Evolutionary conservation across 352 stramenopile genomes (phyloP), one percentile per base, ranked within the genome.

Genomic region (Phytophthora ramorum): DNA sequence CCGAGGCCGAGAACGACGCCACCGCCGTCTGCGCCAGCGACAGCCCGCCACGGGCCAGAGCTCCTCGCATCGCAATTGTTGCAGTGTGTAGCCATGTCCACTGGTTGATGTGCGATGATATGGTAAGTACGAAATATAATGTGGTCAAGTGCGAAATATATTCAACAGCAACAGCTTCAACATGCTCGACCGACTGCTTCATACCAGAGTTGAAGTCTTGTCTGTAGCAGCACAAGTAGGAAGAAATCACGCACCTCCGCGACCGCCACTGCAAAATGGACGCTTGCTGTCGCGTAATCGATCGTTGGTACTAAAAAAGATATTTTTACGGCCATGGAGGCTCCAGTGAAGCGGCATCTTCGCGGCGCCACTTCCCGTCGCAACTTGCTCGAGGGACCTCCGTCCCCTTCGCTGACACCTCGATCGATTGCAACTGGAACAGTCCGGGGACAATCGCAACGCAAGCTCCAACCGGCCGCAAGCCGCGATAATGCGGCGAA

Each of bases 11-110:
- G 58, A 95, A 95, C 64, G 89, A 76, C 48, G 80, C 78, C 41
- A 95, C 87, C 7, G 82, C 78, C 43, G 81, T 92, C 74, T 91
- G 81, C 40, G 63, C 60, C 14, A 93, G 78, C 69, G 60, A 58
- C 44, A 93, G 52, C 5, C 79, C 82, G 32, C 65, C 73, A 26
- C 66, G 71, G 37, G 65, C 56, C 44, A 92, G 58, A 41, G 76
- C 84, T 51, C 19, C 67, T 45, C 80, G 76, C 84, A 92, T 92
- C 9, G 24, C n/a, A 14, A 44, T 40, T 32, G 9, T 40, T 16
- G 20, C 5, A 30, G 32, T 51, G n/a, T 67, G 63, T 57, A 63
- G 56, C 63, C 24, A 62, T 66, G 12, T 68, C 51, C 19, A 60
- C 22, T 66, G 56, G 56, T 12, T 41, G 35, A n/a, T 38, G 34